Base-by-base conservation (phyloP, 2,329 filamentous ascomycete genomes). In the Calonectria crousiana region DNA sequence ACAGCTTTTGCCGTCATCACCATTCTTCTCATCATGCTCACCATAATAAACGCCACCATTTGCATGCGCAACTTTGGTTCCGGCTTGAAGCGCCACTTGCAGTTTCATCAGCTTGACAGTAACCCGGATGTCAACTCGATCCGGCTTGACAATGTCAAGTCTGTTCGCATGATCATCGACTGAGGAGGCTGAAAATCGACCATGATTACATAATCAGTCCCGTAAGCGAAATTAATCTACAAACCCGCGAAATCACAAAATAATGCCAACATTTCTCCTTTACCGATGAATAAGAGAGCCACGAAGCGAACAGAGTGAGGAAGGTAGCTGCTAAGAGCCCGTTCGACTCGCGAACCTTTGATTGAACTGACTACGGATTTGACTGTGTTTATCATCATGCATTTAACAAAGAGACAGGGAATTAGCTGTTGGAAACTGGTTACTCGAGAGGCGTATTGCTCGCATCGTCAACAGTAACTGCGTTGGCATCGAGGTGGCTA, bases 1-100 rank as follows among this genome's bases (percentile, higher is more conserved):
- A 98, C 96, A 6, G 95, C 95, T 74, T 99, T 99, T 82, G 96
- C 97, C 67, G 92, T 98, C 76, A 93, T 99, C 80, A 98, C 97
- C 51, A 95, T 99, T 73, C 86, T 97, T 32, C 88, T 98, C 74
- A 95, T 99, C 79, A 87, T 98, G 62, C 87, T 95, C 76, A 99
- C 97, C 74, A 98, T 99, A 79, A 86, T 90, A 83, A 96, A 98
- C 79, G 96, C 95, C 49, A 92, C 94, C 81, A 89, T 96, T 80
- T 98, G 96, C 89, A 95, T 95, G 85, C 87, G 90, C 84, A 98
- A 98, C 87, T 99, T 98, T 86, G 91, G 93, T 84, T 93, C 93
- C 77, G 97, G 97, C 13, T 89, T 99, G 74, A 98, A 97, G 87
- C 93, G 92, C 11, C 96, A 98, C 83, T 91, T 99, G 73, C 89